Percentiles rank a stretch among this genome's conserved stretches.
These are phyloP conservation scores for Entomortierella chlamydospora DNA, from an alignment of 192 early-diverging fungal species.

Conservation along the genomic window DNA sequence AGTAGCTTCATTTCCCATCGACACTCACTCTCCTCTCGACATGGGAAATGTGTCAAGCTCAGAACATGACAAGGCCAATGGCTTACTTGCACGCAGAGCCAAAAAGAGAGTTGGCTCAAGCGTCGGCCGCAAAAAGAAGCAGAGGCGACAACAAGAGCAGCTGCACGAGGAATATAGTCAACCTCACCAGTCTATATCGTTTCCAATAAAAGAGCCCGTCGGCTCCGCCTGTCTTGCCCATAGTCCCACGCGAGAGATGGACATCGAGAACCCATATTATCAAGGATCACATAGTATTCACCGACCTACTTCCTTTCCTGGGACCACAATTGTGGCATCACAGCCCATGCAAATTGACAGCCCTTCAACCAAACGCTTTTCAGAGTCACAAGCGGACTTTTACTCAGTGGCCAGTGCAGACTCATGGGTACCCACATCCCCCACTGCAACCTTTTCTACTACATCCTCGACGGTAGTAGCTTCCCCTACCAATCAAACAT, in stretches of 20 bases:
- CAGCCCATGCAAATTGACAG: not conserved
- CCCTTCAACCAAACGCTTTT: not conserved
- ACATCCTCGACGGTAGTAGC: slow-evolving; percentile 9
- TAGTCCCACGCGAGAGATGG: not conserved
- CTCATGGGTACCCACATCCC: slow-evolving; percentile 16
- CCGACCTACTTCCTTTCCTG: not conserved
- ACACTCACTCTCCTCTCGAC: not conserved
- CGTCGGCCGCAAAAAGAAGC: slow-evolving; percentile 1
- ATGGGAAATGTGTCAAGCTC: slow-evolving; percentile 49
- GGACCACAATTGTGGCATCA: not conserved
- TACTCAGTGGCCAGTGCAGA: slow-evolving; percentile 19
- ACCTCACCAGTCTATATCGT: not conserved
- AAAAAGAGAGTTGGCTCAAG: slow-evolving; percentile 9
- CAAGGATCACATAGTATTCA: not conserved
- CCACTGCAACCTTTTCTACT: slow-evolving; percentile 10
- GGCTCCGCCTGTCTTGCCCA: not conserved
- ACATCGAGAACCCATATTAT: too few species aligned
- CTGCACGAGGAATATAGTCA: not conserved
- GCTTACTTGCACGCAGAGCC: slow-evolving; percentile 10
- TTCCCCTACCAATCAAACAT: slow-evolving; percentile 5
- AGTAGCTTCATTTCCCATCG: too few species aligned
- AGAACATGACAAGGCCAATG: slow-evolving; percentile 34
- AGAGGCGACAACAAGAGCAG: slow-evolving; percentile 15
- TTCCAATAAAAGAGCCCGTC: not conserved
- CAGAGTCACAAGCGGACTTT: slow-evolving; percentile 27